Evolutionary conservation across 2,329 filamentous ascomycete species (phyloP), one percentile per base, ranked within the genome.

Genomic region (Gaeumannomyces tritici): DNA sequence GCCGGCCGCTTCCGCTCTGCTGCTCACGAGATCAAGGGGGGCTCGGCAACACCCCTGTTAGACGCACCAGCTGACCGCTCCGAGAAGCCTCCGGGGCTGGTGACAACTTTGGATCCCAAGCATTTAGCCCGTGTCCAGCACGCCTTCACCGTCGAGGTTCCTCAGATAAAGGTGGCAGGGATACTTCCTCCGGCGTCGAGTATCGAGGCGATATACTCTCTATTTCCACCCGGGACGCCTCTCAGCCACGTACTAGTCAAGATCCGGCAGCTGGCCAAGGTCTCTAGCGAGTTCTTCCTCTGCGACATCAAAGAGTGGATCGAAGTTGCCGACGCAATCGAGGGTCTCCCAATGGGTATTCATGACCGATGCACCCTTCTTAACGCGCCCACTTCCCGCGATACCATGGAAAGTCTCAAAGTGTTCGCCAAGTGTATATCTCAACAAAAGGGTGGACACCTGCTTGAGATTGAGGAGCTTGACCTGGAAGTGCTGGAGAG

Each of bases 1-100:
- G 95, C 95, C 15, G 95, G 95, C 31, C 88, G 95, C 57, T 99
- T 88, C 74, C 87, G 88, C 63, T 88, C 89, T 31, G 90, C 90
- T 2, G 78, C 81, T 31, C 81, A 89, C 70, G 80, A 81, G 31
- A 74, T 75, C 59, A 63, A 70, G 28, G 57, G 55, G 6, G 54
- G 55, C 2, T 24, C 61, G 3, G 59, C 60, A 6, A n/a, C 51
- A 29, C 24, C 51, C 12, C 56, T 63, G 11, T 63, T 12, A 6
- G 42, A 13, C 4, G 11, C 6, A 27, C 26, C 42, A 28, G 59
- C 4, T 57, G 7, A 60, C 55, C n/a, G 62, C 65, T 55, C 60
- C 57, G 58, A 61, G 66, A 64, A 66, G 5, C 29, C 47, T 57
- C 88, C 5, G 26, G 93, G 95, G 1, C 78, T 86, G 24, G 91